A percentile compares a stretch with the other conserved stretches of the same genome.
phyloP scores from a whole-genome alignment of 176 grass and related monocot species.

The Raddia distichophylla region DNA sequence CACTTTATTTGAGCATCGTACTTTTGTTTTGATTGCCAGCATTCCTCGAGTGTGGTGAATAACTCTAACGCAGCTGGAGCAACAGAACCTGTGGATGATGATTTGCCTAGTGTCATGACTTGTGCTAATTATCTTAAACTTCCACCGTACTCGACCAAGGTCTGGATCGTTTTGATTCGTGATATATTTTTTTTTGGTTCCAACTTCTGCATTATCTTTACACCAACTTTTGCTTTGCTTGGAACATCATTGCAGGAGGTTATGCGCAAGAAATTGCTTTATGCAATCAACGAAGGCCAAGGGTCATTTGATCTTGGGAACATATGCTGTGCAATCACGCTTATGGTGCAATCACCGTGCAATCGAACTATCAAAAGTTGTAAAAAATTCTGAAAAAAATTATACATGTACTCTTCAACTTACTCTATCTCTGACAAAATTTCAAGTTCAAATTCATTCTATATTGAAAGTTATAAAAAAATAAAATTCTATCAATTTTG shows the following conservation, averaged over 20 bases:
- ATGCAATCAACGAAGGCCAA: constrained; percentile 87
- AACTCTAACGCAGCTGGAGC: constrained; percentile 60
- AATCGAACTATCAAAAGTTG: no score
- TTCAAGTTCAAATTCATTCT: no score
- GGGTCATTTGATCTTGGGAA: constrained; percentile 97
- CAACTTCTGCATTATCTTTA: not conserved
- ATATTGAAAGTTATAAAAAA: no score
- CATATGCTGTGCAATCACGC: no score
- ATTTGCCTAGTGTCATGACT: constrained; percentile 95
- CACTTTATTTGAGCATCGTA: not conserved
- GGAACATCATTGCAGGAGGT: constrained; percentile 60
- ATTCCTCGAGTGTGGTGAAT: constrained; percentile 52
- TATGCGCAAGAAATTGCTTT: constrained; percentile 88
- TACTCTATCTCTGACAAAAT: no score
- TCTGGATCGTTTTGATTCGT: constrained; percentile 34
- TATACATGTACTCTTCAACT: no score
- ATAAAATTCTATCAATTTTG: no score
- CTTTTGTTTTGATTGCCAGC: constrained; percentile 50
- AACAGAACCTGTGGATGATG: constrained; percentile 68
- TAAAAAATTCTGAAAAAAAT: no score
- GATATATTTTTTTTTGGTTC: not conserved
- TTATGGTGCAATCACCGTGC: no score
- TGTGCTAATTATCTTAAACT: constrained; percentile 97
- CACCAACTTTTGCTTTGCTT: constrained; percentile 17
- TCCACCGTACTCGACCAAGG: constrained; percentile 90